Percentiles rank a stretch among this genome's conserved stretches.
phyloP scores from a whole-genome alignment of 345 rosid species.

The Syzygium aqueum region DNA sequence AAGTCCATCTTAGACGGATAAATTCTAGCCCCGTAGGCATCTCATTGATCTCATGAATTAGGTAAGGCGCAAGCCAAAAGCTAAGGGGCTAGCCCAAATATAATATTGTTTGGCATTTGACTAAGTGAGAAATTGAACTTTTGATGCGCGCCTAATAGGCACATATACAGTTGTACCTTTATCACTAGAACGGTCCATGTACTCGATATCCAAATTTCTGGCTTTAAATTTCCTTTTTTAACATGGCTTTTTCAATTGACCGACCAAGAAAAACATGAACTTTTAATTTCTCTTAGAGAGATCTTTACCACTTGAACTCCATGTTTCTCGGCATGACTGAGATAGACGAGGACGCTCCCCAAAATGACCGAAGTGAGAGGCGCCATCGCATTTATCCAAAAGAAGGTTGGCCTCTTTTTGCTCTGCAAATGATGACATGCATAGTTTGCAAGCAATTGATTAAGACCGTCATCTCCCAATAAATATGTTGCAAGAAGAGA shows the following conservation, averaged over 20 bases:
- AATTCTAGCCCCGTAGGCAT: neutral
- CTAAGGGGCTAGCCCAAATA: neutral
- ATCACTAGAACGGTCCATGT: neutral
- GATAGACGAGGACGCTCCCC: constrained; percentile 77
- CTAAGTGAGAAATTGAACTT: neutral
- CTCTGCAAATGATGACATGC: constrained; percentile 27
- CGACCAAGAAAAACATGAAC: too few relatives aligned
- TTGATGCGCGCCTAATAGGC: neutral
- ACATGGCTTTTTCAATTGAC: too few relatives aligned
- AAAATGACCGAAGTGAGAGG: constrained; percentile 79
- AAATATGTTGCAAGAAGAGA: neutral
- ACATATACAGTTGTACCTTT: neutral
- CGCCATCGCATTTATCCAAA: constrained; percentile 90
- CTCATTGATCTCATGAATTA: neutral
- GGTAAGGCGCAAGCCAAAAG: neutral
- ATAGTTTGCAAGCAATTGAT: neutral
- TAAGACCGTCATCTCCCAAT: neutral
- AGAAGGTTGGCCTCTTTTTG: constrained; percentile 58
- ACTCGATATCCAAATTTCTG: neutral
- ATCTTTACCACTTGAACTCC: constrained; percentile 84
- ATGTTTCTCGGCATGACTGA: constrained; percentile 87
- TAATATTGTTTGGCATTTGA: neutral
- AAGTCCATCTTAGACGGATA: neutral
- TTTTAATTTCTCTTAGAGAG: too few relatives aligned
- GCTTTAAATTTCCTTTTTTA: neutral